Base-by-base conservation (phyloP, 1,284 basidiomycete species). In the Fistulina hepatica region DNA sequence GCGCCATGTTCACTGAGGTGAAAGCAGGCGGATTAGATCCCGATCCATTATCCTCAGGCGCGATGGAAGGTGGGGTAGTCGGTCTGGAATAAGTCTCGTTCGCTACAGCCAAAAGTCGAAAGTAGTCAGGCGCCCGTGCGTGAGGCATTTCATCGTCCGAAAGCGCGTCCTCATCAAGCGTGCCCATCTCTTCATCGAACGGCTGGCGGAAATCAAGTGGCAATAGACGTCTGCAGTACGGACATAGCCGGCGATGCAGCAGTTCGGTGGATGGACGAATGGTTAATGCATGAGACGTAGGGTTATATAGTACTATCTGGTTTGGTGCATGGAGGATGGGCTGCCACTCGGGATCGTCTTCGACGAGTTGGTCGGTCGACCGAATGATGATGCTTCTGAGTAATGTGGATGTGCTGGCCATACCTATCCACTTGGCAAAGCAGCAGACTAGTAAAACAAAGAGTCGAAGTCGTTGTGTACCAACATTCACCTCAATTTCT, bases 301-400 rank as follows among this genome's bases (percentile, higher is more conserved):
- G 77, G 52, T 92, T 86, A 60, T 92, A 93, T 13, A 92, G 69
- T 20, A 93, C 88, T 37, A 92, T 76, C 53, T 91, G 86, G 56
- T 88, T 83, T 1, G 83, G 79, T 5, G 75, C 73, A 38, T 82
- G 81, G 16, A 83, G 64, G 44, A 85, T 81, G 4, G 80, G 73
- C 37, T 70, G 76, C 81, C 81, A 84, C 35, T 65, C 61, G 23
- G 57, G n/a, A n/a, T n/a, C n/a, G n/a, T n/a, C n/a, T n/a, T n/a
- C n/a, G n/a, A n/a, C n/a, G n/a, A n/a, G n/a, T n/a, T n/a, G n/a
- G n/a, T n/a, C n/a, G n/a, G n/a, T n/a, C n/a, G n/a, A n/a, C n/a
- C n/a, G n/a, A n/a, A n/a, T n/a, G n/a, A n/a, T n/a, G n/a, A n/a
- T n/a, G n/a, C n/a, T n/a, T n/a, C n/a, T n/a, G n/a, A n/a, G n/a